These are phyloP conservation scores for Penicillium palitans DNA, from an alignment of 2,329 filamentous ascomycete genomes.

Conservation along the genomic window DNA sequence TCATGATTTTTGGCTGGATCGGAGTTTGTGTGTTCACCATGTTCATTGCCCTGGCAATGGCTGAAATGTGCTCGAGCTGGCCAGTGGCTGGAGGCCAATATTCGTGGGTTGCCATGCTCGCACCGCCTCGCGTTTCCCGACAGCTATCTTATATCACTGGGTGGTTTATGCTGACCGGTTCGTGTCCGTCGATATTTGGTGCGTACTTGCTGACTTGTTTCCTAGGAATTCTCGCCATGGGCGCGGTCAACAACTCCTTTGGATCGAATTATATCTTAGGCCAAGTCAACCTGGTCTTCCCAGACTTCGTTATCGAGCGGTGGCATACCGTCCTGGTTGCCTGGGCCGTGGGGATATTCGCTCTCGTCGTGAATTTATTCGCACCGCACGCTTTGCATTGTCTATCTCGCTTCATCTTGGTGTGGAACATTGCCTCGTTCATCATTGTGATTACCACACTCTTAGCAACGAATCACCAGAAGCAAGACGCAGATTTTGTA, in stretches of 20 bases:
- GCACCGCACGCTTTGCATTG: conserved; percentile 52
- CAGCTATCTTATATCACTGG: conserved; percentile 45
- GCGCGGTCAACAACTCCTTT: conserved; percentile 55
- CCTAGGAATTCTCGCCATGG: conserved; percentile 46
- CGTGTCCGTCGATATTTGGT: neutral
- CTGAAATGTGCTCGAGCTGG: conserved; percentile 56
- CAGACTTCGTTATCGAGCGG: conserved; percentile 52
- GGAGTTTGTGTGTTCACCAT: conserved; percentile 51
- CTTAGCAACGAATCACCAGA: conserved; percentile 54
- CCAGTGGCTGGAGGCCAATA: conserved; percentile 58
- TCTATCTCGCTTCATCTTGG: conserved; percentile 50
- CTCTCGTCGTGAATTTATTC: conserved; percentile 51
- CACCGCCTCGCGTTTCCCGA: conserved; percentile 47
- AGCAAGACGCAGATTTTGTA: conserved; percentile 55
- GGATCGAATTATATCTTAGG: conserved; percentile 57
- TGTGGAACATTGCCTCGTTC: conserved; percentile 57
- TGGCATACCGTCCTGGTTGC: conserved; percentile 58
- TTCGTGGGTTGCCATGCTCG: conserved; percentile 56
- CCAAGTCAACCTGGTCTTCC: conserved; percentile 53
- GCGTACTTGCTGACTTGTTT: neutral
- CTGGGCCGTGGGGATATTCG: conserved; percentile 50
- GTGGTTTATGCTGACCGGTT: conserved; percentile 49
- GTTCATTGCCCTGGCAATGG: conserved; percentile 56
- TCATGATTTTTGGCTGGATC: conserved; percentile 60
- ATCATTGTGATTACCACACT: conserved; percentile 54